Evolutionary conservation across 768 basidiomycete species (phyloP).

Genomic region (Suillus subaureus): DNA sequence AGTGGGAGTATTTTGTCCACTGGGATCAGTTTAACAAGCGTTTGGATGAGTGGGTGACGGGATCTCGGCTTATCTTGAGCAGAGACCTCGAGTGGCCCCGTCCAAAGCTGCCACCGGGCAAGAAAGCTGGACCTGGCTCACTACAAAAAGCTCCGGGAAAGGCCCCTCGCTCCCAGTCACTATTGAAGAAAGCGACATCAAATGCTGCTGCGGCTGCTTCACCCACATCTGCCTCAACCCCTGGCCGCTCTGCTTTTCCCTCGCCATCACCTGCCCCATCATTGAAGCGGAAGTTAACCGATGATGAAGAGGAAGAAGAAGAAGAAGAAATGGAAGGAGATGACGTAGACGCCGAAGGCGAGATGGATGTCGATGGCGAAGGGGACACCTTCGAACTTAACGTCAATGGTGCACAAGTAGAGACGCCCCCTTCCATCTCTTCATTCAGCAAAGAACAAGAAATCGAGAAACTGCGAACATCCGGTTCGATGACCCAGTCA

Average conservation of each 20-base stretch:
- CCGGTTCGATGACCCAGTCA: conserved; percentile 98
- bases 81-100: conserved; percentile 96
- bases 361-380: conserved; percentile 67
- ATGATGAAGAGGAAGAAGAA: conserved; percentile 65
- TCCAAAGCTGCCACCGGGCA: conserved; percentile 66
- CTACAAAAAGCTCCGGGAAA: conserved; percentile 62
- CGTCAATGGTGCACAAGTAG: conserved; percentile 47
- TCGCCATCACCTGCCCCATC: conserved; percentile 63
- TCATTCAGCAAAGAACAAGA: conserved; percentile 96
- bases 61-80: conserved; percentile 79
- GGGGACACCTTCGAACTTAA: conserved; percentile 74
- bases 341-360: conserved; percentile 46
- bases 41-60: conserved; percentile 95
- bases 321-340: conserved; percentile 58
- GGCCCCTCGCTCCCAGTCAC: conserved; percentile 55
- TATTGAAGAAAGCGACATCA: conserved; percentile 70
- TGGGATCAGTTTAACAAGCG: conserved; percentile 99
- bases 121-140: conserved; percentile 48
- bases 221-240: conserved; percentile 54
- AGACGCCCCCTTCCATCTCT: conserved; percentile 52
- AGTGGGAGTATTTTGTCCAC: conserved; percentile 95
- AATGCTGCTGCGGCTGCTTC: conserved; percentile 71
- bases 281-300: conserved; percentile 68
- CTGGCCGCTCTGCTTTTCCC: conserved; percentile 37
- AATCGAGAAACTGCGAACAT: conserved; percentile 96